Evolutionary conservation across 2,329 filamentous ascomycete species (phyloP), one percentile per base, ranked within the genome.

Genomic region (Pseudogymnoascus sp.): DNA sequence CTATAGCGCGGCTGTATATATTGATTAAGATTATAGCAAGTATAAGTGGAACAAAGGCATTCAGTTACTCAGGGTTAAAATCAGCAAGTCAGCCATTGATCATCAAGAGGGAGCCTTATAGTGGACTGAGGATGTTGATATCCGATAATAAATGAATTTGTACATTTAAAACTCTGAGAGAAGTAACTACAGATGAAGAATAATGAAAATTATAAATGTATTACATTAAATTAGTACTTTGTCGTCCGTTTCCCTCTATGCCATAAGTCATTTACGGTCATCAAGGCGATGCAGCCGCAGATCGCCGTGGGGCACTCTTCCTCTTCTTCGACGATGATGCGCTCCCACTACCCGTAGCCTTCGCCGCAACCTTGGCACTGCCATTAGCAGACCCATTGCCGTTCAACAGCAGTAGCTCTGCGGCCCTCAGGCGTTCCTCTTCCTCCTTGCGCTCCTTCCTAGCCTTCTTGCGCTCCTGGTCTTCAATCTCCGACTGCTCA

Each of bases 401-500:
- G 38, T 41, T 63, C 33, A 63, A 17, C 41, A 61, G 31, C 35
- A 62, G 21, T 10, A 59, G 29, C 15, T 38, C 55, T 5, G 58
- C 61, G 3, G 33, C 48, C 59, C 60, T 60, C 63, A 6, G 41
- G 17, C 31, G 51, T 61, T 65, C 67, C 63, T 59, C 65, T 71
- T 62, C 71, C 69, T 61, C 58, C 61, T 60, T 70, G 68, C 42
- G 72, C 67, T 68, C 71, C 63, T 64, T 69, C 68, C 67, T 72
- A 73, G 60, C 68, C 73, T 42, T 73, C 73, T 42, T 71, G 15
- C 48, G 48, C 48, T 17, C 48, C 29, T 33, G 12, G 12, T 71
- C 68, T 5, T 70, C 63, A 36, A 74, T 73, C 55, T 74, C 71
- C 63, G 80, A 79, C 27, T 84, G 82, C 58, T 87, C 85, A 68